Conservation (phyloP, 225 moss, liverwort and hornwort species). For the Polytrichum formosum region DNA sequence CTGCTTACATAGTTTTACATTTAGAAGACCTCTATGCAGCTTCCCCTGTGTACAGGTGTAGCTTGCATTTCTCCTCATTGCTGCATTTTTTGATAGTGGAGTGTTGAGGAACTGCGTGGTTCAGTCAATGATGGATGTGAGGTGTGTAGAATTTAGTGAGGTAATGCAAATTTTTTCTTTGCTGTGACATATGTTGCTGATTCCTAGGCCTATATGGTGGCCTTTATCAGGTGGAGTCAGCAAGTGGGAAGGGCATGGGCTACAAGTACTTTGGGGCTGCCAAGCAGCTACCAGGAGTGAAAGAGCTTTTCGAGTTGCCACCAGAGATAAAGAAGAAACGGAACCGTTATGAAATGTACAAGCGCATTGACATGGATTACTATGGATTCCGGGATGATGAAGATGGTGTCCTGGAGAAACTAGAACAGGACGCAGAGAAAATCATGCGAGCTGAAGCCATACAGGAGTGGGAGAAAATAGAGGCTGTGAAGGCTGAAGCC, state of each 20-base stretch:
- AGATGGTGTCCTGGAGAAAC: constrained; percentile 82
- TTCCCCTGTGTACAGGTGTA: too few species aligned
- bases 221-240: constrained; percentile 55
- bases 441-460: constrained; percentile 69
- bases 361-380: constrained; percentile 96
- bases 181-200: too few species aligned
- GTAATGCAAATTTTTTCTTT: too few species aligned
- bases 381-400: constrained; percentile 98
- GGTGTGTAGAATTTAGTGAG: too few species aligned
- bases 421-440: constrained; percentile 81
- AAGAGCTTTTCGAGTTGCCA: constrained; percentile 86
- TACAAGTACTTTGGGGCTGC: constrained; percentile 97
- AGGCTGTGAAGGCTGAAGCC: constrained; percentile 90
- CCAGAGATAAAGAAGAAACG: constrained; percentile 90
- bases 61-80: too few species aligned
- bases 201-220: too few species aligned
- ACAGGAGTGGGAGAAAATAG: constrained; percentile 86
- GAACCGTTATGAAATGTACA: constrained; percentile 98
- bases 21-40: too few species aligned
- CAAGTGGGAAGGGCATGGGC: constrained; percentile 95
- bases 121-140: too few species aligned
- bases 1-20: too few species aligned
- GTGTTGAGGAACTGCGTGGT: too few species aligned
- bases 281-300: constrained; percentile 94
- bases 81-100: too few species aligned